These are phyloP conservation scores for Rusavskia elegans DNA, from an alignment of 495 filamentous ascomycete genomes.

Conservation along the genomic window DNA sequence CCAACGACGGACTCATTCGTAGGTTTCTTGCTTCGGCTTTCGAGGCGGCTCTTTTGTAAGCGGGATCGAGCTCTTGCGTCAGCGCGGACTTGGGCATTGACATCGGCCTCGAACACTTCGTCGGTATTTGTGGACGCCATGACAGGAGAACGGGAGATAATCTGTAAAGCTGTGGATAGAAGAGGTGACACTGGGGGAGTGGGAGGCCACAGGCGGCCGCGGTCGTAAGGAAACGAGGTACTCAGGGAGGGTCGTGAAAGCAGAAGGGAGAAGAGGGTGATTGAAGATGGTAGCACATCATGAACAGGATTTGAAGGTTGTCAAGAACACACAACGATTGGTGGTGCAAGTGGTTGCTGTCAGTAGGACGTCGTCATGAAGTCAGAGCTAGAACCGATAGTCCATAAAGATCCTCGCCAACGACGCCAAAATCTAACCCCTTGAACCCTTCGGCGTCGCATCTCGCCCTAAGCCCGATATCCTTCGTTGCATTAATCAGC, in stretches of 20 bases:
- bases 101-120: constrained; percentile 14
- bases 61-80: constrained; percentile 7
- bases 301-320: background rate
- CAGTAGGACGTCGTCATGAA: background rate
- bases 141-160: background rate
- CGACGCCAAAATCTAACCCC: too few species aligned
- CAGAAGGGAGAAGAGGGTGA: background rate
- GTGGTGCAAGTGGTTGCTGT: background rate
- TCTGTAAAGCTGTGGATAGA: too few species aligned
- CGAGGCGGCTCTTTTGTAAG: constrained; percentile 1
- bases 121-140: constrained; percentile 8
- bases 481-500: too few species aligned
- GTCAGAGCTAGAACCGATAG: too few species aligned
- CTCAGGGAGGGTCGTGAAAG: background rate
- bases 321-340: background rate
- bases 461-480: too few species aligned
- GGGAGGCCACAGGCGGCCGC: too few species aligned
- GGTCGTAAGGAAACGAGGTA: background rate
- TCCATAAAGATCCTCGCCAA: too few species aligned
- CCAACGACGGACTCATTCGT: background rate
- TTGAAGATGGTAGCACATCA: background rate
- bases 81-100: constrained; percentile 24
- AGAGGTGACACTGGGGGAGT: too few species aligned
- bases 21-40: background rate
- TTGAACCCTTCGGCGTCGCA: too few species aligned